phyloP scores from a whole-genome alignment of 164 flowering plant genomes.

The Berberis thunbergii region DNA sequence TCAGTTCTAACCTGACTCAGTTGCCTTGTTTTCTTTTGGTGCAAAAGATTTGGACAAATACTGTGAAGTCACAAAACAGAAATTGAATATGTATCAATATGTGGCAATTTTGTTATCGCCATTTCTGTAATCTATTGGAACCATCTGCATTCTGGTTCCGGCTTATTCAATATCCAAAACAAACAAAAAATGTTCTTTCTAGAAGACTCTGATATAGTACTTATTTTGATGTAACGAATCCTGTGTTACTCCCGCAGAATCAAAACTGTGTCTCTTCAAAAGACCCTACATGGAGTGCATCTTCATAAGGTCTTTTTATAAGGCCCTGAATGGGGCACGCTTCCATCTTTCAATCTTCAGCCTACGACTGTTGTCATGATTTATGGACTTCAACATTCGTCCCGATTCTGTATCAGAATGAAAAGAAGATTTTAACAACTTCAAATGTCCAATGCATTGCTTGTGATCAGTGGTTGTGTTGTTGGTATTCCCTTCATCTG shows the following conservation, averaged over 20 bases:
- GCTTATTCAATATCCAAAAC: constrained; percentile 12
- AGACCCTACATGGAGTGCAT: not conserved
- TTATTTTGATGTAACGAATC: constrained; percentile 1
- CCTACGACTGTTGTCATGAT: constrained; percentile 34
- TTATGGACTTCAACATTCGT: constrained; percentile 39
- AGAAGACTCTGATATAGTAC: not conserved
- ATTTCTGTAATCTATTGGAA: constrained; percentile 10
- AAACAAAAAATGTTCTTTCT: constrained; percentile 4
- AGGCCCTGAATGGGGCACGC: constrained; percentile 21
- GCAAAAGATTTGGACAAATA: not conserved
- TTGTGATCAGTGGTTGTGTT: constrained; percentile 22
- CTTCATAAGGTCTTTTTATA: constrained; percentile 15
- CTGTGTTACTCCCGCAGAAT: not conserved
- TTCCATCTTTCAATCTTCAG: constrained; percentile 43
- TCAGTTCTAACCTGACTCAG: too few relatives aligned
- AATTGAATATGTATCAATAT: not conserved
- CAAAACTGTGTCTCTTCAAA: too few relatives aligned
- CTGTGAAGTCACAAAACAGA: not conserved
- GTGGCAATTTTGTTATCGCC: constrained; percentile 2
- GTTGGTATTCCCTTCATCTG: constrained; percentile 16
- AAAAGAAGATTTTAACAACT: constrained; percentile 47
- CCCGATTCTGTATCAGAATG: constrained; percentile 48
- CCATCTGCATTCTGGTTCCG: constrained; percentile 8
- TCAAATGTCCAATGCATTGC: constrained; percentile 60
- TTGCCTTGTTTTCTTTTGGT: not conserved